These are phyloP conservation scores for Geranium brycei DNA, from an alignment of 345 rosid genomes.

Conservation along the genomic window DNA sequence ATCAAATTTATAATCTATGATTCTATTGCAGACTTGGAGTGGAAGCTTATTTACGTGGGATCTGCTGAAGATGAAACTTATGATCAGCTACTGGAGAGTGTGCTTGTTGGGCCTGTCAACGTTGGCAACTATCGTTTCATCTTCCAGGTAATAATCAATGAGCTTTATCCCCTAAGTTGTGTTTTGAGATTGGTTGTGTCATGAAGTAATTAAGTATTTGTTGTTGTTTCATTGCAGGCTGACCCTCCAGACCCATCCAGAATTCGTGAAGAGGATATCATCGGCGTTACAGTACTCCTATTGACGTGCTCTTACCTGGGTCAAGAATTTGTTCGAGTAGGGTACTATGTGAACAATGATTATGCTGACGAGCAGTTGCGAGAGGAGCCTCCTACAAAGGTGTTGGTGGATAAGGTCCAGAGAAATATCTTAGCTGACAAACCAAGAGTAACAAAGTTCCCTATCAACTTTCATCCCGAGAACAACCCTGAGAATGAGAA, in stretches of 20 bases:
- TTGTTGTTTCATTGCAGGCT: slow-evolving; percentile 33
- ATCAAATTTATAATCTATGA: background rate
- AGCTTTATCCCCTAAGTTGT: slow-evolving; percentile 1
- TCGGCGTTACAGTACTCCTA: slow-evolving; percentile 74
- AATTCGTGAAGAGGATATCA: slow-evolving; percentile 79
- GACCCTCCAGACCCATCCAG: slow-evolving; percentile 84
- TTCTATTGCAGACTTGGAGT: slow-evolving; percentile 57
- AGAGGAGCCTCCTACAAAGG: slow-evolving; percentile 84
- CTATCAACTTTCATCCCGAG: slow-evolving; percentile 83
- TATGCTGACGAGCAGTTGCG: slow-evolving; percentile 74
- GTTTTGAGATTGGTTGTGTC: slow-evolving; percentile 1
- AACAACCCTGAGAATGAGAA: slow-evolving; percentile 13
- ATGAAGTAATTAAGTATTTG: background rate
- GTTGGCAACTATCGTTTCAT: slow-evolving; percentile 86
- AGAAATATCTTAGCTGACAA: slow-evolving; percentile 78
- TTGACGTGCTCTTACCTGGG: slow-evolving; percentile 80
- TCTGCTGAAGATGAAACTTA: slow-evolving; percentile 93
- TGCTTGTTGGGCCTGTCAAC: slow-evolving; percentile 89
- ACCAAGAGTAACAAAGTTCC: slow-evolving; percentile 91
- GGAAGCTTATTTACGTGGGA: slow-evolving; percentile 94
- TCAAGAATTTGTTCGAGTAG: slow-evolving; percentile 78
- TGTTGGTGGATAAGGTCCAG: slow-evolving; percentile 62
- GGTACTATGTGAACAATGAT: slow-evolving; percentile 86
- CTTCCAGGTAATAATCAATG: slow-evolving; percentile 37
- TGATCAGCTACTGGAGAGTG: slow-evolving; percentile 76